These are phyloP conservation scores for Ceratobasidium sp. DNA, from an alignment of 1,284 basidiomycete species.

Conservation along the genomic window DNA sequence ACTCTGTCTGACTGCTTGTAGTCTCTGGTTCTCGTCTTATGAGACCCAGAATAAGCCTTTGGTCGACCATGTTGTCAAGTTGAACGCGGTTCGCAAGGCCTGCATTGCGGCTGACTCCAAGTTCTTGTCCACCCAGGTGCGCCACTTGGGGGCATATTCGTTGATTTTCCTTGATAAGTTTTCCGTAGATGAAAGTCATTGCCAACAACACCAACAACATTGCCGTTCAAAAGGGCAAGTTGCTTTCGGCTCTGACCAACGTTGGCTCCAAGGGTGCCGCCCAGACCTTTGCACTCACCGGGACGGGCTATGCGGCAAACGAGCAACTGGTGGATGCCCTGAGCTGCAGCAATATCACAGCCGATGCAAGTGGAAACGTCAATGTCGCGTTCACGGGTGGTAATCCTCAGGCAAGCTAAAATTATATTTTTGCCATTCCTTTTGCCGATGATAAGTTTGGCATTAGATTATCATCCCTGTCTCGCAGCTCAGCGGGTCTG, in stretches of 20 bases:
- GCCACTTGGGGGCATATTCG: constrained; percentile 51
- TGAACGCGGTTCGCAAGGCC: constrained; percentile 71
- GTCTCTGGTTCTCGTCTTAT: constrained; percentile 70
- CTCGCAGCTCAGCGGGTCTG: constrained; percentile 42
- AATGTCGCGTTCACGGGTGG: constrained; percentile 55
- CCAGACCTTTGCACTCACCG: constrained; percentile 50
- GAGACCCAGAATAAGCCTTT: constrained; percentile 60
- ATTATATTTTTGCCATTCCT: neutral
- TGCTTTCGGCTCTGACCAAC: constrained; percentile 75
- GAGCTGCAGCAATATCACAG: constrained; percentile 62
- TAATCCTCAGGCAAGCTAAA: constrained; percentile 58
- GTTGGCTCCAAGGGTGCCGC: constrained; percentile 59
- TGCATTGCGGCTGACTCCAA: constrained; percentile 61
- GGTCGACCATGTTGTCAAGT: constrained; percentile 63
- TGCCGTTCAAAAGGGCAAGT: constrained; percentile 70
- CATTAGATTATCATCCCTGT: constrained; percentile 45
- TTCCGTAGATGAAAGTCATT: constrained; percentile 59
- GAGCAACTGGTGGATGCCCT: constrained; percentile 71
- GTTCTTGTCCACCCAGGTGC: constrained; percentile 67
- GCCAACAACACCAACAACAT: constrained; percentile 61
- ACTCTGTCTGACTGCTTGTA: constrained; percentile 50
- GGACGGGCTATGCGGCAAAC: constrained; percentile 59
- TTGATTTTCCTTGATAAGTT: neutral
- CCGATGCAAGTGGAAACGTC: constrained; percentile 62
- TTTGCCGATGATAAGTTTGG: neutral